Evolutionary conservation across 176 grass and related monocot genomes (phyloP).

Genomic region (Lolium multiflorum): DNA sequence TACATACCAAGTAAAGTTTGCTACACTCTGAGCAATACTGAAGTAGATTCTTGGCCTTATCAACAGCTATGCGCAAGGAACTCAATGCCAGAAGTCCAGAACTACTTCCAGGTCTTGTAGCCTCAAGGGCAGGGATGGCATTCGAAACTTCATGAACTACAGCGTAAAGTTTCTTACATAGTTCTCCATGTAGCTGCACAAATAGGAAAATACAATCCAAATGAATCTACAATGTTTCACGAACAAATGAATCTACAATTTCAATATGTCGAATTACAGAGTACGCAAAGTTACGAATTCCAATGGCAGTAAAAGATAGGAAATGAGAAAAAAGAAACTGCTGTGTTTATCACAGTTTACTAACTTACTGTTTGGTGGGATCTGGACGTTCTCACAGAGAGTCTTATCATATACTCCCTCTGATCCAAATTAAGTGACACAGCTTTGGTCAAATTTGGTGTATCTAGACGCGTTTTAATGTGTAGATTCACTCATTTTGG

Average conservation of each 20-base stretch:
- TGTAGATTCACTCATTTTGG: no score
- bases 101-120: constrained; percentile 56
- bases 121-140: constrained; percentile 64
- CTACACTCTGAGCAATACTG: constrained; percentile 82
- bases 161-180: constrained; percentile 71
- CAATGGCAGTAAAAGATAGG: not conserved
- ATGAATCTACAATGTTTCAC: constrained; percentile 27
- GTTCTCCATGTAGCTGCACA: constrained; percentile 75
- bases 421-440: not conserved
- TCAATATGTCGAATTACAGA: constrained; percentile 7
- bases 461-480: no score
- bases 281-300: constrained; percentile 2
- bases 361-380: not conserved
- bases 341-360: constrained; percentile 10
- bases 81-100: constrained; percentile 70
- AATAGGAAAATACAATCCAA: constrained; percentile 35
- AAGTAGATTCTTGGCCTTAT: constrained; percentile 77
- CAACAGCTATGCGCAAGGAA: constrained; percentile 58
- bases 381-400: not conserved
- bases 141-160: constrained; percentile 62
- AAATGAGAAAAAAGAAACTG: not conserved
- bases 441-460: no score
- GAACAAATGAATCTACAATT: not conserved
- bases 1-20: constrained; percentile 91
- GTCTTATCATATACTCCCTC: constrained; percentile 16